Conservation (phyloP, 2,329 filamentous ascomycete genomes). For the Pseudogymnoascus sp. region DNA sequence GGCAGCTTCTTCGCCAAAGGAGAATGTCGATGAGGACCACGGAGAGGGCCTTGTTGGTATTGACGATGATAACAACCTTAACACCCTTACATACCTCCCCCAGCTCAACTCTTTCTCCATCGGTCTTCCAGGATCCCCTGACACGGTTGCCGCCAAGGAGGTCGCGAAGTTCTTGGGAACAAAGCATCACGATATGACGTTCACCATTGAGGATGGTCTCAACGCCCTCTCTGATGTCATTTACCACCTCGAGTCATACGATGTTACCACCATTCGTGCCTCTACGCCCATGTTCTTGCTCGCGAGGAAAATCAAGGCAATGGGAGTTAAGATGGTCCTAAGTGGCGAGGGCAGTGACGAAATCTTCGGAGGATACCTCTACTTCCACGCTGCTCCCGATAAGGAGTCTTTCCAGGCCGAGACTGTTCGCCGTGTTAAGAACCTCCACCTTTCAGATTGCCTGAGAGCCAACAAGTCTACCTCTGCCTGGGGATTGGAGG, state of each 20-base stretch:
- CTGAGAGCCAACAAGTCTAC: conserved; percentile 98
- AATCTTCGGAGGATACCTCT: conserved; percentile 96
- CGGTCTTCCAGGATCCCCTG: conserved; percentile 83
- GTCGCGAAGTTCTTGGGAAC: conserved; percentile 96
- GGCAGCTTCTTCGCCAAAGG: conserved; percentile 38
- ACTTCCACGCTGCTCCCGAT: conserved; percentile 92
- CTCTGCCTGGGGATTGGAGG: conserved; percentile 94
- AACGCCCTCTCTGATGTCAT: conserved; percentile 97
- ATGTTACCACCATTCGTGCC: conserved; percentile 96
- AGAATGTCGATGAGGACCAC: conserved; percentile 48
- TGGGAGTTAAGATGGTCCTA: conserved; percentile 99
- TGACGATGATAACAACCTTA: conserved; percentile 83
- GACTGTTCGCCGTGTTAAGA: conserved; percentile 89
- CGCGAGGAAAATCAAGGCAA: conserved; percentile 97
- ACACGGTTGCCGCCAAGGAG: conserved; percentile 84
- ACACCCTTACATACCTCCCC: conserved; percentile 82
- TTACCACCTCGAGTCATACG: conserved; percentile 94
- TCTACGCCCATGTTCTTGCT: conserved; percentile 98
- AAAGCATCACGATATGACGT: conserved; percentile 96
- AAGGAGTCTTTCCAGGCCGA: conserved; percentile 92
- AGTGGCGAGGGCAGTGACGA: conserved; percentile 96
- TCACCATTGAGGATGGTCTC: conserved; percentile 94
- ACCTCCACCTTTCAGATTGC: conserved; percentile 93
- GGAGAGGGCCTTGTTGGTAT: conserved; percentile 81
- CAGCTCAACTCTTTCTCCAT: conserved; percentile 99